phyloP scores from a whole-genome alignment of 2,329 filamentous ascomycete genomes.

The Penicillium sp. region DNA sequence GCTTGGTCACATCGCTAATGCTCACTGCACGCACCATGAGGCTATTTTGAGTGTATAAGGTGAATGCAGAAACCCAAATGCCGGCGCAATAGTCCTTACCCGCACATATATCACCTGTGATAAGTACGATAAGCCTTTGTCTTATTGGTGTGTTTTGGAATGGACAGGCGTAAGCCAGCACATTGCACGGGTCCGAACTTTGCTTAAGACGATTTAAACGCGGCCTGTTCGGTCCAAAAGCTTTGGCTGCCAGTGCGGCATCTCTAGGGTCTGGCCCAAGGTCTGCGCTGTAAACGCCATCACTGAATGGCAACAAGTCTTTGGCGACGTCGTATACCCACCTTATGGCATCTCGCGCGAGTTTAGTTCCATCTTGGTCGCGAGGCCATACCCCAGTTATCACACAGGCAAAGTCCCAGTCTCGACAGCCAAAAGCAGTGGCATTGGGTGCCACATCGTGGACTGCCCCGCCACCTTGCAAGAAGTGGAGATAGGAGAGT shows the following conservation, averaged over 20 bases:
- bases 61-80: constrained; percentile 51
- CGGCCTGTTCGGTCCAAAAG: constrained; percentile 56
- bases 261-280: constrained; percentile 64
- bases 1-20: constrained; percentile 60
- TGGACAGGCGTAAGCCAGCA: constrained; percentile 58
- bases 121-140: constrained; percentile 55
- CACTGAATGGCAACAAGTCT: constrained; percentile 51
- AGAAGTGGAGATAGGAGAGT: constrained; percentile 61
- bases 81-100: constrained; percentile 62
- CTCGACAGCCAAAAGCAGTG: constrained; percentile 61
- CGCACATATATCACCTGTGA: constrained; percentile 51
- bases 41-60: constrained; percentile 17
- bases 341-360: constrained; percentile 38
- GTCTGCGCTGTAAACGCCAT: constrained; percentile 59
- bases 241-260: constrained; percentile 48
- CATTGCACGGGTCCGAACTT: constrained; percentile 48
- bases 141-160: constrained; percentile 40
- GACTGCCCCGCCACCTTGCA: constrained; percentile 58
- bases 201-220: constrained; percentile 55
- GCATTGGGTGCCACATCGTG: constrained; percentile 43
- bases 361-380: constrained; percentile 38
- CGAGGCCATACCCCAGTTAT: constrained; percentile 62
- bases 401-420: constrained; percentile 64
- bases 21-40: constrained; percentile 48
- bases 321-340: constrained; percentile 60